phyloP scores from a whole-genome alignment of 306 rosid genomes.

The Rosa lucieae region DNA sequence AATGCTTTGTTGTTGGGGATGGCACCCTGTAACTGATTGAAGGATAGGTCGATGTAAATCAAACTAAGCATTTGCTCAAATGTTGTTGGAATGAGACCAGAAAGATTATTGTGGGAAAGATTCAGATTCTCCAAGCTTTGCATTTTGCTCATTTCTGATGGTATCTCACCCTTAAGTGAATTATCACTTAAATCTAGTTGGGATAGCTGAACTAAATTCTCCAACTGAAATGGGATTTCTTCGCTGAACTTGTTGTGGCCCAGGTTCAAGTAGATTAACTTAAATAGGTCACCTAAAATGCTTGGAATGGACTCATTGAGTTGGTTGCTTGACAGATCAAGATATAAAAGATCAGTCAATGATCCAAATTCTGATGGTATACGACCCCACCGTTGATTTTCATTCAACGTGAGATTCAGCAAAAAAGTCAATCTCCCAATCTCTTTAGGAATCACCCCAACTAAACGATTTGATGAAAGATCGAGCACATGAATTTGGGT shows the following conservation, averaged over 20 bases:
- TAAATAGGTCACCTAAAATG: neutral
- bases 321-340: neutral
- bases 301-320: neutral
- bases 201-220: neutral
- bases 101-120: conserved; percentile 8
- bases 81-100: neutral
- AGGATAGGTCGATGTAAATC: neutral
- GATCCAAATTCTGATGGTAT: neutral
- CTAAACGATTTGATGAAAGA: too few species aligned
- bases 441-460: neutral
- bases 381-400: neutral
- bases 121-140: neutral
- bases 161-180: neutral
- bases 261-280: neutral
- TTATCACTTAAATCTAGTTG: neutral
- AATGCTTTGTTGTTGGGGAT: neutral
- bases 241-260: neutral
- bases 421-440: neutral
- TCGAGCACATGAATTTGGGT: too few species aligned
- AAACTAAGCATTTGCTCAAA: neutral
- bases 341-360: neutral
- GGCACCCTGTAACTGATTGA: conserved; percentile 5
- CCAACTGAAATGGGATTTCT: neutral
- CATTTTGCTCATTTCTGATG: neutral
- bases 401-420: neutral